Evolutionary conservation across 768 basidiomycete species (phyloP).

Genomic region (Russula virescens): DNA sequence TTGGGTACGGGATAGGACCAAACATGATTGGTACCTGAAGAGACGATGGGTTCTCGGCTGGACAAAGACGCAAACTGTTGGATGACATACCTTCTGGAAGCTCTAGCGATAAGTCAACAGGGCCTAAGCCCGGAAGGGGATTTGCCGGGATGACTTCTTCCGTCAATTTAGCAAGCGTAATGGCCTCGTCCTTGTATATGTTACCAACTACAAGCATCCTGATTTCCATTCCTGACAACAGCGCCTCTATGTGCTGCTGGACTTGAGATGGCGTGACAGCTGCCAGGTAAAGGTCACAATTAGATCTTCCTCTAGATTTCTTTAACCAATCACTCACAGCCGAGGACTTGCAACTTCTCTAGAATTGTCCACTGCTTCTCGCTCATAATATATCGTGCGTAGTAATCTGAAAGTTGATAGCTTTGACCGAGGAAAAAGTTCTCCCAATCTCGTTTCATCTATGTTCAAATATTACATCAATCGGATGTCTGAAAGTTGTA

Average conservation of each 20-base stretch:
- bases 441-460: conserved; percentile 74
- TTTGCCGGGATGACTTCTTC: conserved; percentile 59
- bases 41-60: background rate
- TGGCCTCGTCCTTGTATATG: conserved; percentile 76
- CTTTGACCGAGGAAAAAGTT: conserved; percentile 88
- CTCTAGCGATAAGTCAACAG: conserved; percentile 49
- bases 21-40: conserved; percentile 61
- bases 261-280: conserved; percentile 71
- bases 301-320: background rate
- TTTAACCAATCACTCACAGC: conserved; percentile 44
- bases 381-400: conserved; percentile 61
- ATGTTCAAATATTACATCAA: background rate
- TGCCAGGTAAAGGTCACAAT: conserved; percentile 29
- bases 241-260: conserved; percentile 47
- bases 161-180: conserved; percentile 60
- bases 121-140: conserved; percentile 49
- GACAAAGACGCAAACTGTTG: background rate
- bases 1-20: conserved; percentile 69
- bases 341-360: conserved; percentile 71
- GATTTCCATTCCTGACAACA: conserved; percentile 63
- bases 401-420: conserved; percentile 74
- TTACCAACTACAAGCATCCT: conserved; percentile 81
- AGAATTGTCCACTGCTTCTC: conserved; percentile 69
- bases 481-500: background rate
- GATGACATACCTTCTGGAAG: conserved; percentile 55